These are phyloP conservation scores for Gillenia trifoliata DNA, from an alignment of 306 rosid species.

Conservation along the genomic window DNA sequence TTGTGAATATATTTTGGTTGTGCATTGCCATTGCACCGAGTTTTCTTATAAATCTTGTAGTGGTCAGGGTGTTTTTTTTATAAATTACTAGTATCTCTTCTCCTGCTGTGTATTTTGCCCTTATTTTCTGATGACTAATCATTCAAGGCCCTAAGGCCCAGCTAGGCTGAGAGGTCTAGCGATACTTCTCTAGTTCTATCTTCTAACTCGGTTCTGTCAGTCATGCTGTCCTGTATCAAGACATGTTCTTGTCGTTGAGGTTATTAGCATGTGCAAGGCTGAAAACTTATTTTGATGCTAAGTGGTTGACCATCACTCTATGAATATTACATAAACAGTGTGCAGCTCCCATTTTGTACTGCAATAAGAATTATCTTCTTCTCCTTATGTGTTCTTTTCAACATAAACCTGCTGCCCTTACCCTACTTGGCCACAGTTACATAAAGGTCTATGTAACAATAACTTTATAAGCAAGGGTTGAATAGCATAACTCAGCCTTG, in stretches of 20 bases:
- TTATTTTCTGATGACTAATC: background rate
- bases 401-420: background rate
- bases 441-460: background rate
- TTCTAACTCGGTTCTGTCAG: background rate
- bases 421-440: background rate
- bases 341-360: background rate
- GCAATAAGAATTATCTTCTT: background rate
- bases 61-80: background rate
- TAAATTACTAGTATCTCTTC: background rate
- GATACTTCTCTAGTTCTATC: background rate
- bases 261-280: background rate
- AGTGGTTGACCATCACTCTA: background rate
- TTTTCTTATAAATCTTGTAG: background rate
- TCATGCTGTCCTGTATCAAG: background rate
- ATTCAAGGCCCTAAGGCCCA: background rate
- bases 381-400: background rate
- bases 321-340: background rate
- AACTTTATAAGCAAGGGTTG: background rate
- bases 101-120: background rate
- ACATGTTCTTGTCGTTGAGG: background rate
- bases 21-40: background rate
- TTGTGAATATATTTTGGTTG: background rate
- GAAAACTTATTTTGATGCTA: background rate
- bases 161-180: background rate
- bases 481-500: background rate